Evolutionary conservation across 2,329 filamentous ascomycete species (phyloP).

Genomic region (Fusarium piperis): DNA sequence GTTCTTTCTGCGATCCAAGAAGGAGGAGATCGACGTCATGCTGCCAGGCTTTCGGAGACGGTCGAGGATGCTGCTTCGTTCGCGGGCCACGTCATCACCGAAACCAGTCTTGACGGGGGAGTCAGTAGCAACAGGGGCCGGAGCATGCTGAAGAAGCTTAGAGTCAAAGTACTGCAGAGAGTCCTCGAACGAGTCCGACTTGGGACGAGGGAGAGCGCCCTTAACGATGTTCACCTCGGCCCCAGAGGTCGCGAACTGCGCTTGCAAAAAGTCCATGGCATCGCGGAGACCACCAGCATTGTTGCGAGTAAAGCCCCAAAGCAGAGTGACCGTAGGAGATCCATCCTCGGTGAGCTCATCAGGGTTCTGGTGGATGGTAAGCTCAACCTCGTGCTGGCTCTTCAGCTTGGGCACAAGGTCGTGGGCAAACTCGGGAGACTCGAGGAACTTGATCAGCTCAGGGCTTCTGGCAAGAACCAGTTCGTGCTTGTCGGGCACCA

Average conservation of each 20-base stretch:
- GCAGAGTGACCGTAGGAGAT: slow-evolving; percentile 67
- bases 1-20: slow-evolving; percentile 95
- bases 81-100: slow-evolving; percentile 79
- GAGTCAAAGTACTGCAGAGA: slow-evolving; percentile 97
- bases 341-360: slow-evolving; percentile 68
- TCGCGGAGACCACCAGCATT: slow-evolving; percentile 95
- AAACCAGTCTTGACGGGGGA: slow-evolving; percentile 90
- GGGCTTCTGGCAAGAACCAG: slow-evolving; percentile 81
- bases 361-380: slow-evolving; percentile 74
- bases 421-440: slow-evolving; percentile 80
- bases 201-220: slow-evolving; percentile 95
- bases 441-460: slow-evolving; percentile 82
- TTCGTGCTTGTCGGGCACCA: slow-evolving; percentile 97
- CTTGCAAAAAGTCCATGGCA: slow-evolving; percentile 92
- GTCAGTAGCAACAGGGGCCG: slow-evolving; percentile 81
- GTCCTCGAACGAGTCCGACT: slow-evolving; percentile 98
- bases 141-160: slow-evolving; percentile 93
- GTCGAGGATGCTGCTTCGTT: slow-evolving; percentile 87
- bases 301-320: slow-evolving; percentile 92
- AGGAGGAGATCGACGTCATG: slow-evolving; percentile 95
- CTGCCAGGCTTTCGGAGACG: slow-evolving; percentile 93
- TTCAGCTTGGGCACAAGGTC: slow-evolving; percentile 87
- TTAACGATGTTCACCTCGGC: slow-evolving; percentile 89
- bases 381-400: slow-evolving; percentile 90
- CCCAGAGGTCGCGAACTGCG: slow-evolving; percentile 85